These are phyloP conservation scores for Polygonum maritimum DNA, from an alignment of 148 eudicot species.

Conservation along the genomic window DNA sequence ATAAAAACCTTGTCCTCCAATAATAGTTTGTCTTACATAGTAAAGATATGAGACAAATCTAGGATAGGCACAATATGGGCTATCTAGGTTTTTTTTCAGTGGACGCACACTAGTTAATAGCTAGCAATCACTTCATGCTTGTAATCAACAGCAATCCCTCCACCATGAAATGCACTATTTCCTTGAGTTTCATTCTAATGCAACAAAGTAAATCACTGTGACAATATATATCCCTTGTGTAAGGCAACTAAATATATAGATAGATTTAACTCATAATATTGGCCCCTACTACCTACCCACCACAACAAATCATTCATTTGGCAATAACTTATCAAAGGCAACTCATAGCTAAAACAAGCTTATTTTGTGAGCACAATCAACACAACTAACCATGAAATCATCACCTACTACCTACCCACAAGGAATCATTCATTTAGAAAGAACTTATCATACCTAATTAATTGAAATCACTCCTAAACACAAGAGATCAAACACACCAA, in stretches of 20 bases:
- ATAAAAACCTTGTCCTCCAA: not conserved
- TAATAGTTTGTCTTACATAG: not conserved
- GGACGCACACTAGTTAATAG: not conserved
- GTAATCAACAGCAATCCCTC: not conserved
- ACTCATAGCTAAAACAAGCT: too few species aligned
- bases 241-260: not conserved
- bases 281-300: not conserved
- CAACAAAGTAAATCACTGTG: not conserved
- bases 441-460: too few species aligned
- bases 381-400: not conserved
- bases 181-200: not conserved
- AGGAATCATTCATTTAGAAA: too few species aligned
- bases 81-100: not conserved
- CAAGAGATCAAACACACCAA: too few species aligned
- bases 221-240: not conserved
- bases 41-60: not conserved
- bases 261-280: not conserved
- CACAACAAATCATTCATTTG: not conserved
- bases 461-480: too few species aligned
- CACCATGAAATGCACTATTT: not conserved
- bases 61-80: constrained; percentile 2
- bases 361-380: too few species aligned
- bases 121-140: not conserved
- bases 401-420: not conserved
- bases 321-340: too few species aligned